Evolutionary conservation across 2,329 filamentous ascomycete species (phyloP).

Genomic region (Fusarium cicatricum): DNA sequence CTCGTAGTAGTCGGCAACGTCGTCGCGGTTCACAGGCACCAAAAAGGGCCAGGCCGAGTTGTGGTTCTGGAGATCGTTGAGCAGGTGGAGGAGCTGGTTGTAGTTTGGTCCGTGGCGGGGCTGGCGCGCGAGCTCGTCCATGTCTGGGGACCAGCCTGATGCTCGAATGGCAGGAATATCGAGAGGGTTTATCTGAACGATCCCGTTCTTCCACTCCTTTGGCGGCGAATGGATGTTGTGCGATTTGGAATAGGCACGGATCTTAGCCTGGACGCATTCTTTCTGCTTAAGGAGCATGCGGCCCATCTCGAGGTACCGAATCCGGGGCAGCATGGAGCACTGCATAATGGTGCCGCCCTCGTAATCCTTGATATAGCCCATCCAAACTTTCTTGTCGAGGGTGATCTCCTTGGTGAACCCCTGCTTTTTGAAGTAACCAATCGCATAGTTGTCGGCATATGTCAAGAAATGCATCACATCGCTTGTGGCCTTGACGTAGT

Average conservation of each 20-base stretch:
- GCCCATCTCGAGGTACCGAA: constrained; percentile 91
- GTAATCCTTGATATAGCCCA: constrained; percentile 99
- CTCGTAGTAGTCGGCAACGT: constrained; percentile 98
- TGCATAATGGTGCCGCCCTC: constrained; percentile 99
- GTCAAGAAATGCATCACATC: constrained; percentile 99
- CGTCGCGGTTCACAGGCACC: constrained; percentile 91
- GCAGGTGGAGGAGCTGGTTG: constrained; percentile 88
- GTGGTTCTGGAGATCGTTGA: constrained; percentile 96
- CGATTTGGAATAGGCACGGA: constrained; percentile 86
- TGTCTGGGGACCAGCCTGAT: constrained; percentile 95
- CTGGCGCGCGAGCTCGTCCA: constrained; percentile 95
- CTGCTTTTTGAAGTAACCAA: constrained; percentile 99
- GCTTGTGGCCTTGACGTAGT: constrained; percentile 97
- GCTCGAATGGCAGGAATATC: constrained; percentile 87
- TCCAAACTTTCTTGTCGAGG: constrained; percentile 88
- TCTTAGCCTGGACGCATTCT: constrained; percentile 93
- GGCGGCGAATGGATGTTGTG: constrained; percentile 89
- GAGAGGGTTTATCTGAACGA: constrained; percentile 81
- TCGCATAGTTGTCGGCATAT: constrained; percentile 98
- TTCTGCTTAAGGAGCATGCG: constrained; percentile 98
- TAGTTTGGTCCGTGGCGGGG: constrained; percentile 97
- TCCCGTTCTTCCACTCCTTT: constrained; percentile 81
- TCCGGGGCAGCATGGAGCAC: constrained; percentile 94
- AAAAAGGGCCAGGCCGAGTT: constrained; percentile 94
- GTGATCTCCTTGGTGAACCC: constrained; percentile 99